Base-by-base conservation (phyloP, 768 basidiomycete species). In the Auricularia sp. region DNA sequence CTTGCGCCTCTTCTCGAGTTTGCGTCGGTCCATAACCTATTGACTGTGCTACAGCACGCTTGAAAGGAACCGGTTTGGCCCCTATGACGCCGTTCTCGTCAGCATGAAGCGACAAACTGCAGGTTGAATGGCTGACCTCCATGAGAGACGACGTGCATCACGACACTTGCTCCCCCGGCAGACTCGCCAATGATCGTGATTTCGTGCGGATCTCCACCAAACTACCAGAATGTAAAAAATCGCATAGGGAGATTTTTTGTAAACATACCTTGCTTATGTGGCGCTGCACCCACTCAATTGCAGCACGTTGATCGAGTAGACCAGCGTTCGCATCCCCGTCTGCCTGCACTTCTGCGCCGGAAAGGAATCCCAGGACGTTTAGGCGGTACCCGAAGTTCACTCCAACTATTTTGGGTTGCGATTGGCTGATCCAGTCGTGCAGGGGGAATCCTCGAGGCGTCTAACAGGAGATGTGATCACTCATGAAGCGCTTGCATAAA, bases 61-160 rank as follows among this genome's bases (percentile, higher is more conserved):
- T 74, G 70, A 81, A 80, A 0, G 78, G 78, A 2, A 72, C 67
- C 4, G 72, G 70, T 64, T 73, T 75, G 2, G 70, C 69, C n/a
- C 76, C 77, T 69, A 34, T 72, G 21, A 23, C 18, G 18, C 59
- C 34, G 18, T 6, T 18, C 34, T 23, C 18, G n/a, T 18, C 11
- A 33, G 12, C 39, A 42, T 8, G 7, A 42, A 42, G 39, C 12
- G 12, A 7, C 12, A 5, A 42, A 42, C 7, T 7, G 8, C 8
- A 42, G 2, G 1, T 4, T 14, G 0, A 42, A 7, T 7, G 12
- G 0, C 39, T 7, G 39, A 72, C 80, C 80, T 69, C 76, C 79
- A 64, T 78, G 77, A 4, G 80, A 79, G 10, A 76, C 74, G 3
- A 77, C 68, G 61, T 81, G 80, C 74, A 81, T 79, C 12, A 78